Evolutionary conservation across 441 rosid genomes (phyloP), one percentile per base, ranked within the genome.

Genomic region (Manihot esculenta): DNA sequence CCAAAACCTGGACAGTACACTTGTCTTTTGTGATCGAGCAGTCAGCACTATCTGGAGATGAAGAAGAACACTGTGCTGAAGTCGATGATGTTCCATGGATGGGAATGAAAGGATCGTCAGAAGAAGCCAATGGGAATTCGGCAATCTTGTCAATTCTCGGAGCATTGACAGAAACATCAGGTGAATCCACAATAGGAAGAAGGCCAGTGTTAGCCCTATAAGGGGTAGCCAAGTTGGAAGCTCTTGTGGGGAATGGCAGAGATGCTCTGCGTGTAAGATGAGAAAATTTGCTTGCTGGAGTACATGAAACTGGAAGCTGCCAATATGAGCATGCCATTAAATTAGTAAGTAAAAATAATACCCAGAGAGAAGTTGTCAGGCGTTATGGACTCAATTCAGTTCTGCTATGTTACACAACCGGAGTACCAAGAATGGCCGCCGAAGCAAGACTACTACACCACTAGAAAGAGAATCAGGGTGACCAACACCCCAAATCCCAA

Each of bases 111-210:
- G 69, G 88, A 74, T 63, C 83, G 87, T 57, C 93, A 82, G 98
- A 88, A 42, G 82, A 45, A 5, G 90, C 91, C 64, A 94, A 73
- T 1, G 90, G 97, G 81, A 94, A 94, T 77, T 91, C 94, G 17
- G 91, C 90, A 58, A 88, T 89, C 86, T 80, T 94, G 86, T 92
- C 97, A 21, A 90, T 85, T 72, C 88, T 85, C 10, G 97, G 97
- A 72, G 89, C 93, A 51, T 91, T 90, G 75, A 94, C 89, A 4
- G 97, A 94, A 66, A 91, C 89, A 68, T 94, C 92, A 8, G 95
- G 95, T 65, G 96, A 94, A 70, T 84, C 82, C 42, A 88, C 58
- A 53, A 70, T 49, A 57, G 81, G 85, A 69, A 89, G 88, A 73
- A 82, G 54, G 68, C 84, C 84, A 21, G 57, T 66, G 13, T 78